Evolutionary conservation across 257 asterid species (phyloP), one percentile per base, ranked within the genome.

Genomic region (Vinca minor): DNA sequence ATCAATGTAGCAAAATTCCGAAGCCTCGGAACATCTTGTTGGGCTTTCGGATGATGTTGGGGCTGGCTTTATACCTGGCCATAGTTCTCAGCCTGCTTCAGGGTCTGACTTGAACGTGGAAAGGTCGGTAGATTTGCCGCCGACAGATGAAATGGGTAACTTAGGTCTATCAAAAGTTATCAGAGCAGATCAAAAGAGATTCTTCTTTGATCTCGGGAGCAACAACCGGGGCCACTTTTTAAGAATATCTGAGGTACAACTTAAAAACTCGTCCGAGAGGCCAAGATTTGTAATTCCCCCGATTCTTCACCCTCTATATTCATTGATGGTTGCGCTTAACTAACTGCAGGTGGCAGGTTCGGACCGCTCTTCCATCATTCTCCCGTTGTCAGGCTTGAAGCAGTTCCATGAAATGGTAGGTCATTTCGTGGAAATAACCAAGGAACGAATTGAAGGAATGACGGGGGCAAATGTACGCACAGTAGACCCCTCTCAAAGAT

Each of bases 41-140:
- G 96, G 93, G 79, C 95, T 92, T 77, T 87, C 96, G 53, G 96
- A 92, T 71, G 98, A 92, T 69, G 96, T 92, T 25, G 98, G 98
- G 65, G 98, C 95, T 58, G 96, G 98, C 63, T 92, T 92, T 76
- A 92, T 92, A 81, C 81, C 96, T 65, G 85, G 96, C 62, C 92
- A 91, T 71, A 80, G 87, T 76, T 82, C 95, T 68, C 93, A 87
- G 71, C 86, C 90, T 73, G 77, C 79, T 57, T 72, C 87, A 34
- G 69, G 78, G 61, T 63, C 85, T 50, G 96, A 85, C 63, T 81
- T 82, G 84, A 81, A 49, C 72, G 81, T 70, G 59, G 92, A 86
- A 45, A 85, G 85, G 48, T 34, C 86, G 62, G 73, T 88, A 64
- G 98, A 89, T 73, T 71, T 82, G 79, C 85, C 98, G 45, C 85